Evolutionary conservation across 208 protist genomes (phyloP).

Genomic region (Crithidia expoeki): DNA sequence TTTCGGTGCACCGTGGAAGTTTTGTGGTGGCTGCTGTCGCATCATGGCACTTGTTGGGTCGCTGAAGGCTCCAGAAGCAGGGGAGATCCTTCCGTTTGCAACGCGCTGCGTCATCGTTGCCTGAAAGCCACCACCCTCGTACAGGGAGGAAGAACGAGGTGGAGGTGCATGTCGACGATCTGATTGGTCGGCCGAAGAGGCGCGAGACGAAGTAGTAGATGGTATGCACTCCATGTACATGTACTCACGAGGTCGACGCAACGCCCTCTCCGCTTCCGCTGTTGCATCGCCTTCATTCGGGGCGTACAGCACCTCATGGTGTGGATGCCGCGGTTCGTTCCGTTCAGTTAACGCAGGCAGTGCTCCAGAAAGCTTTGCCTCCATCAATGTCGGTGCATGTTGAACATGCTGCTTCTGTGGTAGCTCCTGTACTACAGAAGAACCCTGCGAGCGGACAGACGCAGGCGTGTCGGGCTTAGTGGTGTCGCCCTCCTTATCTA

Average conservation of each 20-base stretch:
- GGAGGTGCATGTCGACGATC: neutral
- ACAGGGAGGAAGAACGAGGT: neutral
- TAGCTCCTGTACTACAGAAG: neutral
- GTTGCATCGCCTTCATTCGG: neutral
- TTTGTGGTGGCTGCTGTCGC: neutral
- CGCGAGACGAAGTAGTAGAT: neutral
- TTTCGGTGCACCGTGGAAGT: neutral
- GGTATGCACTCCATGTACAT: neutral
- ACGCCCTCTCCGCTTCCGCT: neutral
- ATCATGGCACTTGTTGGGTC: slow-evolving; percentile 1
- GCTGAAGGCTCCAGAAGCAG: slow-evolving; percentile 1
- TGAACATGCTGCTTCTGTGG: neutral
- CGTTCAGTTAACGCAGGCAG: neutral
- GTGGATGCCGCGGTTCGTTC: neutral
- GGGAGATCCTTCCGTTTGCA: neutral
- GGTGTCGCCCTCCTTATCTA: neutral
- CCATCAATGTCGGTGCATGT: slow-evolving; percentile 1
- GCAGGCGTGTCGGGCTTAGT: neutral
- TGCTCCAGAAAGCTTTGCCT: slow-evolving; percentile 6
- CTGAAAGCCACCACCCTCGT: neutral
- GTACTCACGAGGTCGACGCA: slow-evolving; percentile 1
- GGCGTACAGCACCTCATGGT: neutral
- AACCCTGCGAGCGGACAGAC: neutral
- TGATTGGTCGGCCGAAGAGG: neutral
- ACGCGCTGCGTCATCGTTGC: too few species aligned